Percentiles rank a stretch among this genome's conserved stretches.
Conservation (phyloP, 495 filamentous ascomycete species). For the Penicillium simplicissimum region DNA sequence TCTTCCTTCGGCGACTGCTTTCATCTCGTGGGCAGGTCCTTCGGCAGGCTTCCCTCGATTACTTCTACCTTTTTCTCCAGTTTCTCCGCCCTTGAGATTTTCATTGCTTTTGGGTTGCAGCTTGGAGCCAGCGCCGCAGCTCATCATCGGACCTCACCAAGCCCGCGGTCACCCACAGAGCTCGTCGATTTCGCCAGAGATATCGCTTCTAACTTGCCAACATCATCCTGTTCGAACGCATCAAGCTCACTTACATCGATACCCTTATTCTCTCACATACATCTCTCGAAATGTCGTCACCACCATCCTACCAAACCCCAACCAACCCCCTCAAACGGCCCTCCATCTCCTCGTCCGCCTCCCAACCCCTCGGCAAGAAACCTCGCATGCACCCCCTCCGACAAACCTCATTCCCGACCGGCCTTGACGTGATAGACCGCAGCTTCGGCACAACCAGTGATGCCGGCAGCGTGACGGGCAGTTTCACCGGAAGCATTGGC, state of each 20-base stretch:
- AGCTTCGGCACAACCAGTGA: constrained; percentile 68
- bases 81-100: neutral
- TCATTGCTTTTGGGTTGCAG: neutral
- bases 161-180: neutral
- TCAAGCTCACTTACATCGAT: neutral
- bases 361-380: constrained; percentile 36
- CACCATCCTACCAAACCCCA: constrained; percentile 38
- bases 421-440: constrained; percentile 49
- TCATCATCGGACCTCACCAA: neutral
- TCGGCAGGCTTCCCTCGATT: neutral
- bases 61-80: neutral
- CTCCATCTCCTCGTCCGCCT: constrained; percentile 42
- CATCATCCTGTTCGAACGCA: neutral
- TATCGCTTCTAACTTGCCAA: neutral
- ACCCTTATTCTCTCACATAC: neutral
- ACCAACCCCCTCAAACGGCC: constrained; percentile 46
- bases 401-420: constrained; percentile 82
- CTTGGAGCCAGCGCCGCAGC: neutral
- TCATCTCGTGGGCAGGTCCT: neutral
- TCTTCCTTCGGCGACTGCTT: neutral
- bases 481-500: constrained; percentile 52
- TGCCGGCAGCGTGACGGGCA: constrained; percentile 68
- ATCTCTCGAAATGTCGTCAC: constrained; percentile 44
- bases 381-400: constrained; percentile 71
- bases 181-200: neutral